Evolutionary conservation across 192 early-diverging fungal genomes (phyloP).

Genomic region (Spinellus fusiger): DNA sequence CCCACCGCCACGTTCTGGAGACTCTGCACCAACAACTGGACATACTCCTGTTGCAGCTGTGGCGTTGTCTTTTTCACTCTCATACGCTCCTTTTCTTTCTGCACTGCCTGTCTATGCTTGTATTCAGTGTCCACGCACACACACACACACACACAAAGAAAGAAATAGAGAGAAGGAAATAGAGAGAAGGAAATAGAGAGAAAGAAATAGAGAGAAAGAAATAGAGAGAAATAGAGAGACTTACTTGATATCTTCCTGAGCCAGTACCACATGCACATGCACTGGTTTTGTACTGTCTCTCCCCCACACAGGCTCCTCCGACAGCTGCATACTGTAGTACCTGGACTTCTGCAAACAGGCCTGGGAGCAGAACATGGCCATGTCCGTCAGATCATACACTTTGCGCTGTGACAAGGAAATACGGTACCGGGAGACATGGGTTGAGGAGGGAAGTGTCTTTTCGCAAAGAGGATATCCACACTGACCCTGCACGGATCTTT

Average conservation of each 20-base stretch:
- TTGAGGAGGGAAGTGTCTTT: conserved; percentile 28
- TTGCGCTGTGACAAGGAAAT: conserved; percentile 69
- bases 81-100: conserved; percentile 8
- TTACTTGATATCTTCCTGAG: conserved; percentile 31
- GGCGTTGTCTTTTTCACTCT: background rate
- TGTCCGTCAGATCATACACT: conserved; percentile 69
- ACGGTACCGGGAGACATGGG: conserved; percentile 48
- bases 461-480: conserved; percentile 85
- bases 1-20: background rate
- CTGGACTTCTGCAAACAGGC: conserved; percentile 67
- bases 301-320: conserved; percentile 72
- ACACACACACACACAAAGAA: conserved; percentile 1
- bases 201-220: background rate
- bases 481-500: conserved; percentile 57
- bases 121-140: too few relatives aligned
- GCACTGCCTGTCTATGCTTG: conserved; percentile 2
- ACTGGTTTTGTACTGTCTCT: conserved; percentile 20
- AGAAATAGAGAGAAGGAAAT: background rate
- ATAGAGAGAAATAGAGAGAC: background rate
- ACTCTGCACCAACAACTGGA: conserved; percentile 3
- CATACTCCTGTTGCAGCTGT: conserved; percentile 19
- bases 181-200: background rate
- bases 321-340: conserved; percentile 64
- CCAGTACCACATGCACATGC: conserved; percentile 16
- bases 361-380: conserved; percentile 63